These are phyloP conservation scores for Cercospora sp. DNA, from an alignment of 2,329 filamentous ascomycete species.

Conservation along the genomic window DNA sequence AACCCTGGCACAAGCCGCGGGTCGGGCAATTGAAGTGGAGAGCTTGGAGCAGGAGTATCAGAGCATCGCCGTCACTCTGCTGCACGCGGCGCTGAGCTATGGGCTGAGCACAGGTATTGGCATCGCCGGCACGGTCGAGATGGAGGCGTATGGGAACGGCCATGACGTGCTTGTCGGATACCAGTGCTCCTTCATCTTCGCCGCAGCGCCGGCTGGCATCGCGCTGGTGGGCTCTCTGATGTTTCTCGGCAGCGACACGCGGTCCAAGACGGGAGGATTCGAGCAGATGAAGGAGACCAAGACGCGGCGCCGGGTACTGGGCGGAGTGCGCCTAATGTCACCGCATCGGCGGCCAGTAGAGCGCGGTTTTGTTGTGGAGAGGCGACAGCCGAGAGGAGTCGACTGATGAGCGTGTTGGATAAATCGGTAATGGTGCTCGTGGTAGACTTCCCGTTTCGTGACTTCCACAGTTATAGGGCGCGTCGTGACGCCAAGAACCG, in stretches of 20 bases:
- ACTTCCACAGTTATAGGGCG: not conserved
- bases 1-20: not conserved
- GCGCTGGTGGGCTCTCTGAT: slow-evolving; percentile 8
- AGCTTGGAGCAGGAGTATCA: slow-evolving; percentile 2
- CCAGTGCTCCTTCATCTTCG: slow-evolving; percentile 10
- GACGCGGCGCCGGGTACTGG: not conserved
- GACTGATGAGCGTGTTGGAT: not conserved
- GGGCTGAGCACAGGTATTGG: slow-evolving; percentile 11
- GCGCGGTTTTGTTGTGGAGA: not conserved
- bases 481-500: not conserved
- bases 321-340: not conserved
- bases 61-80: slow-evolving; percentile 3
- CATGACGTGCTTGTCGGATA: slow-evolving; percentile 3
- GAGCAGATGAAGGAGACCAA: slow-evolving; percentile 7
- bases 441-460: not conserved
- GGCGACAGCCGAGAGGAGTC: not conserved
- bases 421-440: not conserved
- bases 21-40: not conserved
- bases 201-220: slow-evolving; percentile 3
- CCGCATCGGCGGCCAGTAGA: not conserved
- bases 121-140: slow-evolving; percentile 12
- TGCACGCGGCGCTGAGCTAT: slow-evolving; percentile 7
- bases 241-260: slow-evolving; percentile 2
- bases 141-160: not conserved
- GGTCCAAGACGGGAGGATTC: slow-evolving; percentile 1